These are phyloP conservation scores for Fusarium anthophilum DNA, from an alignment of 2,329 filamentous ascomycete species.

Conservation along the genomic window DNA sequence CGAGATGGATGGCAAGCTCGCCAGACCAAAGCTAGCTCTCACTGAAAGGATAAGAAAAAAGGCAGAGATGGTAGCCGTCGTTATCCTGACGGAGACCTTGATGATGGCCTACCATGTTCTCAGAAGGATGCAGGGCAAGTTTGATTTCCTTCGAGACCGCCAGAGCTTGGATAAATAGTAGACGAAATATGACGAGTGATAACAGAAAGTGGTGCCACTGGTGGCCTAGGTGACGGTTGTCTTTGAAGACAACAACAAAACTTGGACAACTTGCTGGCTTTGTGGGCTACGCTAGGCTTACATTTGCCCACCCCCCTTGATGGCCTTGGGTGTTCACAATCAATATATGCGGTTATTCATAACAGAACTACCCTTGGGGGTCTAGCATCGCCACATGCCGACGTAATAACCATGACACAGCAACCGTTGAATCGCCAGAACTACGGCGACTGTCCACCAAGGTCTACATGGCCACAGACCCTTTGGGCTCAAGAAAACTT, in stretches of 20 bases:
- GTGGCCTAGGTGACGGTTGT: neutral
- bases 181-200: neutral
- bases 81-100: constrained; percentile 34
- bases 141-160: constrained; percentile 42
- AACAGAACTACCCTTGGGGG: neutral
- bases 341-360: neutral
- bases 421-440: neutral
- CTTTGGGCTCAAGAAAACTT: neutral
- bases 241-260: neutral
- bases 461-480: constrained; percentile 10
- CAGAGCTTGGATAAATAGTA: constrained; percentile 28
- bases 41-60: constrained; percentile 17
- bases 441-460: neutral
- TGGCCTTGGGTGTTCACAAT: neutral
- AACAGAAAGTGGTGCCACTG: neutral
- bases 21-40: constrained; percentile 14
- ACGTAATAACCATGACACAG: neutral
- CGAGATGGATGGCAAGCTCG: constrained; percentile 44
- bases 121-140: constrained; percentile 39
- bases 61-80: constrained; percentile 26
- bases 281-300: neutral
- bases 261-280: neutral
- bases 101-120: constrained; percentile 40
- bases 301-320: neutral
- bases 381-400: neutral